Evolutionary conservation across 441 rosid genomes (phyloP), one percentile per base, ranked within the genome.

Genomic region (Bruguiera hainesii): DNA sequence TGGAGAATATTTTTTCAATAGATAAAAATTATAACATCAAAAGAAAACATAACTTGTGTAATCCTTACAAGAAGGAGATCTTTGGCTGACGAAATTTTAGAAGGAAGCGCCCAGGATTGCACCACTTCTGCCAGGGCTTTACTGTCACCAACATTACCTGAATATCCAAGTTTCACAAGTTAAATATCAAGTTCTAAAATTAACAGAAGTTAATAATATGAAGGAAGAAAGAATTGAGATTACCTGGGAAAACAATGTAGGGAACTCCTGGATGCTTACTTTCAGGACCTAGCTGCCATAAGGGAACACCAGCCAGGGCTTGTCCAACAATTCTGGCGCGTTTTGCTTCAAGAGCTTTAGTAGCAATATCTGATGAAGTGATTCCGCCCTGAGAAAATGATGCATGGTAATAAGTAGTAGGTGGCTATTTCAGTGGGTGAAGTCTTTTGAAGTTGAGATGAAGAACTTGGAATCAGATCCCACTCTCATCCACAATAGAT

Each of bases 201-300:
- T 68, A 26, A 63, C 55, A 42, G 61, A 56, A 53, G 49, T 42
- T 42, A 46, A 59, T 19, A 6, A 66, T 29, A 58, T n/a, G 42
- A 52, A 67, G 33, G 21, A 35, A 56, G 52, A 52, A 60, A 55
- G 60, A 51, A 25, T 29, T 57, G 58, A 51, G 67, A 51, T 78
- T 85, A 91, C 99, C 99, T 3, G 98, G 99, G 79, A 94, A 94
- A 65, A 94, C 99, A 77, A 94, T 87, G 78, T 91, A 94, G 28
- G 98, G 99, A 73, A 91, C 94, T 68, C 97, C 93, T 1, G 99
- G 98, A 80, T 91, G 96, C 79, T 91, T 91, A 76, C 97, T 94
- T 83, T 91, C 97, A 51, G 96, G 83, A 79, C 99, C 99, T 60
- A 94, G 81, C 85, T 89, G 84, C 99, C 99, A 94, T 72, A 94